Conservation (phyloP, 495 filamentous ascomycete species). For the Penicillium bovifimosum region DNA sequence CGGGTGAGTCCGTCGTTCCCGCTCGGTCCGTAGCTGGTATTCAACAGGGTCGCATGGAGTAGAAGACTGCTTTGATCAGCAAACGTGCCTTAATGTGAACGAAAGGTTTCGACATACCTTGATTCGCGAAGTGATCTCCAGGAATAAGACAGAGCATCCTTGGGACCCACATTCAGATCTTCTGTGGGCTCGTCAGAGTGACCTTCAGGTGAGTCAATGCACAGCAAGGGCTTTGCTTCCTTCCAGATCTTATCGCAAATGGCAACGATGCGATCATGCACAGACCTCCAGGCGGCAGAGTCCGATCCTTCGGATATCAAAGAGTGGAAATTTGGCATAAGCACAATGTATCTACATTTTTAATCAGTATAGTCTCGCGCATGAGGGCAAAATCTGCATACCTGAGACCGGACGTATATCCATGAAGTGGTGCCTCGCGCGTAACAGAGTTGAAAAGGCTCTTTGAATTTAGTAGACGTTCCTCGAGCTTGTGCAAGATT, state of each 20-base stretch:
- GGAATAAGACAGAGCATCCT: constrained; percentile 85
- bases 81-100: not conserved
- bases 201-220: constrained; percentile 88
- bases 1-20: constrained; percentile 26
- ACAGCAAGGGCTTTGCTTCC: constrained; percentile 68
- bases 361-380: constrained; percentile 1
- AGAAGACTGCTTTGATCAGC: constrained; percentile 50
- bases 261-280: constrained; percentile 52
- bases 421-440: constrained; percentile 62
- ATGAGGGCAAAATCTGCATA: constrained; percentile 24
- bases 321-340: constrained; percentile 34
- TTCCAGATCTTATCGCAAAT: constrained; percentile 65
- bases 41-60: constrained; percentile 36
- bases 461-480: constrained; percentile 50
- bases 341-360: constrained; percentile 40
- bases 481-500: constrained; percentile 47
- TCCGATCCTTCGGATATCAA: constrained; percentile 20
- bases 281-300: constrained; percentile 26
- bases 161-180: constrained; percentile 62
- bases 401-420: constrained; percentile 60
- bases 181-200: constrained; percentile 70
- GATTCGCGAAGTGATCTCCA: constrained; percentile 91
- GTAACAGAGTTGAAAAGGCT: constrained; percentile 55
- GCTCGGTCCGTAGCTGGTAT: constrained; percentile 34
- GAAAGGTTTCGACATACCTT: constrained; percentile 47